phyloP scores from a whole-genome alignment of 1,284 basidiomycete species.

The Moesziomyces sp. region DNA sequence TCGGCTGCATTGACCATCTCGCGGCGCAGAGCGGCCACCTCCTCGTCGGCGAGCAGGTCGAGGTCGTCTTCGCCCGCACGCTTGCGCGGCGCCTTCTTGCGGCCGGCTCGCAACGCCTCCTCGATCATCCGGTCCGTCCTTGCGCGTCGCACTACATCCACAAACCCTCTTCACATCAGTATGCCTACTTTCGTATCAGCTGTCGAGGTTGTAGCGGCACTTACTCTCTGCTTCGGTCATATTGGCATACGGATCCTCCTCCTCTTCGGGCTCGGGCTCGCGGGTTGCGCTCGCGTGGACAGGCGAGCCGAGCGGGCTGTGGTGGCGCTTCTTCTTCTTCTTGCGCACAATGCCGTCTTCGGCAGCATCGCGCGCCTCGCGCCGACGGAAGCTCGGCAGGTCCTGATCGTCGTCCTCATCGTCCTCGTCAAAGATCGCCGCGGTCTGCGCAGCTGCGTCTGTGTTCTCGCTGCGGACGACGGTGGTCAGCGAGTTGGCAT shows the following conservation, averaged over 20 bases:
- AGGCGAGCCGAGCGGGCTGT: conserved; percentile 18
- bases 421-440: conserved; percentile 45
- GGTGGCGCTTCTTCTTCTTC: conserved; percentile 53
- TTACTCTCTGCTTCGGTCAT: conserved; percentile 49
- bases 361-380: conserved; percentile 19
- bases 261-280: conserved; percentile 20
- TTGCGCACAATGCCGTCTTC: conserved; percentile 34
- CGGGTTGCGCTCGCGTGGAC: conserved; percentile 1
- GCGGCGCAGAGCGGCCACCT: conserved; percentile 84
- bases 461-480: conserved; percentile 30
- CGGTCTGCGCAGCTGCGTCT: conserved; percentile 30
- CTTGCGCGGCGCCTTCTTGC: conserved; percentile 52
- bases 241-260: conserved; percentile 36
- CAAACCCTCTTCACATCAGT: not conserved
- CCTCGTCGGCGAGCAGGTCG: conserved; percentile 89
- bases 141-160: conserved; percentile 21
- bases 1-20: conserved; percentile 88
- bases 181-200: not conserved
- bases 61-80: conserved; percentile 70
- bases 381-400: conserved; percentile 40
- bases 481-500: conserved; percentile 16
- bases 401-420: conserved; percentile 18
- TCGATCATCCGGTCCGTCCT: conserved; percentile 47
- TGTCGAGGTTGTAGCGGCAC: not conserved
- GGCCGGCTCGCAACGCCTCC: conserved; percentile 39